Percentiles rank a stretch among this genome's conserved stretches.
These are phyloP conservation scores for Boechera divaricarpa DNA, from an alignment of 345 rosid genomes.

Conservation along the genomic window DNA sequence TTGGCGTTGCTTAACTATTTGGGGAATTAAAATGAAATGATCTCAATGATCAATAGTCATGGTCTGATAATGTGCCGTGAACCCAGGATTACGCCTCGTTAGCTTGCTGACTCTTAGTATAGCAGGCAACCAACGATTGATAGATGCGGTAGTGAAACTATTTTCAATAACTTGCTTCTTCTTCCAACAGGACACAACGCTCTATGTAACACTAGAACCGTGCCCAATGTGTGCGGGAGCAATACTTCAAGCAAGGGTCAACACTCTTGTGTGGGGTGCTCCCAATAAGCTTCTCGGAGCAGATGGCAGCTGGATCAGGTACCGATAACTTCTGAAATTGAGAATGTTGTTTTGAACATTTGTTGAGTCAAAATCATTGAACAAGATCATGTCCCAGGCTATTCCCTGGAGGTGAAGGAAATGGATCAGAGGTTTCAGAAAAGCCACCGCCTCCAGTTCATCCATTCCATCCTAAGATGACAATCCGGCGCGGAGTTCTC, in stretches of 20 bases:
- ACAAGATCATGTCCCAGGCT: slow-evolving; percentile 56
- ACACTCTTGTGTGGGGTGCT: slow-evolving; percentile 97
- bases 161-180: slow-evolving; percentile 16
- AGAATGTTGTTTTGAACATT: slow-evolving; percentile 6
- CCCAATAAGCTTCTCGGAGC: slow-evolving; percentile 99
- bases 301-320: slow-evolving; percentile 98
- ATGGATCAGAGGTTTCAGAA: slow-evolving; percentile 52
- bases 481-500: slow-evolving; percentile 75
- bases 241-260: slow-evolving; percentile 90
- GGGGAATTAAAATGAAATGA: slow-evolving; percentile 1
- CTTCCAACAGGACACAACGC: slow-evolving; percentile 68
- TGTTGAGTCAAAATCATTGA: not conserved
- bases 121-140: too few species aligned
- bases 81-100: too few species aligned
- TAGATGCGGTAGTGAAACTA: not conserved
- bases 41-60: not conserved
- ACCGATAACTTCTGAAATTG: slow-evolving; percentile 27
- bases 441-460: slow-evolving; percentile 84
- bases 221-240: slow-evolving; percentile 99
- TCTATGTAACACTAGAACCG: slow-evolving; percentile 95
- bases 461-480: slow-evolving; percentile 95
- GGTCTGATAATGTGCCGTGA: not conserved
- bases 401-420: slow-evolving; percentile 62
- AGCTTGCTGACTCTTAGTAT: too few species aligned
- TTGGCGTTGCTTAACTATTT: not conserved